Base-by-base conservation (phyloP, 306 rosid genomes). In the Hippophae tibetana region DNA sequence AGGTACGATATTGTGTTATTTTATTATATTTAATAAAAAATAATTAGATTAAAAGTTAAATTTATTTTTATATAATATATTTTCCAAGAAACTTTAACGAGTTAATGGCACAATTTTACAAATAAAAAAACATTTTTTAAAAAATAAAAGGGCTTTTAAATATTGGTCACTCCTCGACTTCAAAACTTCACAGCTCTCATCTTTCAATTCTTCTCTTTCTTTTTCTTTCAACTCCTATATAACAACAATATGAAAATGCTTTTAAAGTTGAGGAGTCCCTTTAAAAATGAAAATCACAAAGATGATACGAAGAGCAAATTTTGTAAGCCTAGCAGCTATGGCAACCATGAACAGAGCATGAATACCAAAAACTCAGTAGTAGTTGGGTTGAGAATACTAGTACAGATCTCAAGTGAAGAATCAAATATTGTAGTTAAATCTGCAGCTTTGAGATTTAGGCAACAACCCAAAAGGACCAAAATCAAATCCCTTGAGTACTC, bases 381-480 rank as follows among this genome's bases (percentile, higher is more conserved):
- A 38, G 76, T 74, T 48, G 86, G 86, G 25, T 51, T 81, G 71
- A 45, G 76, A 77, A 75, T 77, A 42, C 72, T 73, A 2, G 53
- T 47, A 8, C 71, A 77, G 58, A 64, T 50, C 47, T 58, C 78
- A 11, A 25, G 60, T 31, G 67, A 57, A 57, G 63, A 25, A 7
- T 58, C 66, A 9, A 64, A 81, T 47, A 63, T 68, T 6, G 60
- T 81, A 47, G 66, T 74, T 31, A 81, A 77, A 68, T 69, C 81
- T 9, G 63, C 60, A 5, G 6, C 38, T 31, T 31, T 64, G 50
- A 77, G 75, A 64, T 27, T 56, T 25, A 69, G 56, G 7, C 64
- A 70, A 44, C 71, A 12, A 1, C 14, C 23, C 14, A 13, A 69
- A 44, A 10, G 49, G 7, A 56, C 43, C 6, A 52, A 11, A 13